These are phyloP conservation scores for Graphiopsis chlorocephala DNA, from an alignment of 2,329 filamentous ascomycete species.

Conservation along the genomic window DNA sequence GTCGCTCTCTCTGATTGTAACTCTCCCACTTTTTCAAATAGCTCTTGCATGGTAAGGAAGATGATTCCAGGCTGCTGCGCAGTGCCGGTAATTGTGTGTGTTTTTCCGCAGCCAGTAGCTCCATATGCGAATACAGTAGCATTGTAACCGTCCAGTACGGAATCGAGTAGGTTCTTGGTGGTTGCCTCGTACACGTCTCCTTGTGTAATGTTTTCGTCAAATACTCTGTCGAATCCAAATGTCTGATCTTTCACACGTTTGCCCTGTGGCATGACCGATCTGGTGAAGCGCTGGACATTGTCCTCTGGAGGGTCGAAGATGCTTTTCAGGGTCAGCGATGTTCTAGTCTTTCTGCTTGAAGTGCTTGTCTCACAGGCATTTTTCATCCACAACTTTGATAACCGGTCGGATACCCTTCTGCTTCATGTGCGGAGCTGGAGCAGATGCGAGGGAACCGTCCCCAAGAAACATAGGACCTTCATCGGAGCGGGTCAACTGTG, in stretches of 20 bases:
- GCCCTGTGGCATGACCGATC: constrained; percentile 72
- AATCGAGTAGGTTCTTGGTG: constrained; percentile 85
- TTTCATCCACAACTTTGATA: constrained; percentile 94
- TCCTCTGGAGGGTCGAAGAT: constrained; percentile 97
- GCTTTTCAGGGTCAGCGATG: constrained; percentile 47
- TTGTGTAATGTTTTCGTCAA: constrained; percentile 91
- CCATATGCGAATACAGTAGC: constrained; percentile 98
- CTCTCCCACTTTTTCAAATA: constrained; percentile 95
- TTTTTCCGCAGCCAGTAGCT: constrained; percentile 96
- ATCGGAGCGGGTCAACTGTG: constrained; percentile 76
- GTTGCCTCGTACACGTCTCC: constrained; percentile 94
- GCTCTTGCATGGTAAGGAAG: constrained; percentile 97
- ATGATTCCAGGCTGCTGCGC: constrained; percentile 93
- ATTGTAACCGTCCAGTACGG: constrained; percentile 95
- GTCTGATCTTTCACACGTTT: constrained; percentile 97
- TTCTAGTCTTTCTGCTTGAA: neutral
- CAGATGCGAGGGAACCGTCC: constrained; percentile 88
- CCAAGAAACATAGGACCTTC: constrained; percentile 91
- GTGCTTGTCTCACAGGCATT: constrained; percentile 72
- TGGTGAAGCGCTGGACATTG: constrained; percentile 81
- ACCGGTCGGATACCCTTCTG: constrained; percentile 85
- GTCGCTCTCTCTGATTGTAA: constrained; percentile 80
- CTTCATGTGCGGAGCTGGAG: constrained; percentile 70
- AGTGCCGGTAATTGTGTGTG: constrained; percentile 90
- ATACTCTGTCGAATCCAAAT: constrained; percentile 93